Evolutionary conservation across 2,329 filamentous ascomycete species (phyloP).

Genomic region (Cladosporium sp.): DNA sequence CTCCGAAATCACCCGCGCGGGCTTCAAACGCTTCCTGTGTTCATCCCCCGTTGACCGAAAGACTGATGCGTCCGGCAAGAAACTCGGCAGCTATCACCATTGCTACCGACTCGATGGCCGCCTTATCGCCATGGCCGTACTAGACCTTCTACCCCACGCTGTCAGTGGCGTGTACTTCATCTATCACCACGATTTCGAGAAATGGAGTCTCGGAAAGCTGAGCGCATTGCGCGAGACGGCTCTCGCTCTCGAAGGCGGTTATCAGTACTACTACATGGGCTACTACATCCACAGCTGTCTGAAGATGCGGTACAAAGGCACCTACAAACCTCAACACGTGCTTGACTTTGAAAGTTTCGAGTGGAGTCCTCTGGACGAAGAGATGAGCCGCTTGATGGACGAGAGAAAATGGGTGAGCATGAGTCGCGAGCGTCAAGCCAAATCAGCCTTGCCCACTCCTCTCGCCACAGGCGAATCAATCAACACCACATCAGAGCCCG

Average conservation of each 20-base stretch:
- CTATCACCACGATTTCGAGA: slow-evolving; percentile 70
- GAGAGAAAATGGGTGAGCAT: slow-evolving; percentile 51
- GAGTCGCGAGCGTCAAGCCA: slow-evolving; percentile 29
- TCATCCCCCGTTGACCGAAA: slow-evolving; percentile 57
- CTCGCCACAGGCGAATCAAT: neutral
- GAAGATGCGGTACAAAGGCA: slow-evolving; percentile 83
- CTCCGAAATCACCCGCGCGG: slow-evolving; percentile 52
- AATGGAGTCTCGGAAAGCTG: slow-evolving; percentile 67
- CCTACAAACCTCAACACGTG: slow-evolving; percentile 69
- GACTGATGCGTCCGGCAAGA: slow-evolving; percentile 46
- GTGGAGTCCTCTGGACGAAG: slow-evolving; percentile 30
- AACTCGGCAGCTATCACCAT: slow-evolving; percentile 72
- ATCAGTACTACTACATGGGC: slow-evolving; percentile 76
- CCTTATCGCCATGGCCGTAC: slow-evolving; percentile 68
- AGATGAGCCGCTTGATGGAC: slow-evolving; percentile 42
- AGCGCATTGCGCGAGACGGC: slow-evolving; percentile 69
- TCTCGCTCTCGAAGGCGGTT: slow-evolving; percentile 63
- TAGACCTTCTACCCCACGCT: slow-evolving; percentile 70
- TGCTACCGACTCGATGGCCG: slow-evolving; percentile 74
- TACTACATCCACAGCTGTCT: slow-evolving; percentile 77
- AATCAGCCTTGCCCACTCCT: neutral
- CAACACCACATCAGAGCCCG: neutral
- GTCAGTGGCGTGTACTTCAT: slow-evolving; percentile 82
- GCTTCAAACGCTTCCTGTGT: slow-evolving; percentile 72
- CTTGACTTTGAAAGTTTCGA: slow-evolving; percentile 55